Conservation (phyloP, 1,284 basidiomycete genomes). For the Tilletia setariae region DNA sequence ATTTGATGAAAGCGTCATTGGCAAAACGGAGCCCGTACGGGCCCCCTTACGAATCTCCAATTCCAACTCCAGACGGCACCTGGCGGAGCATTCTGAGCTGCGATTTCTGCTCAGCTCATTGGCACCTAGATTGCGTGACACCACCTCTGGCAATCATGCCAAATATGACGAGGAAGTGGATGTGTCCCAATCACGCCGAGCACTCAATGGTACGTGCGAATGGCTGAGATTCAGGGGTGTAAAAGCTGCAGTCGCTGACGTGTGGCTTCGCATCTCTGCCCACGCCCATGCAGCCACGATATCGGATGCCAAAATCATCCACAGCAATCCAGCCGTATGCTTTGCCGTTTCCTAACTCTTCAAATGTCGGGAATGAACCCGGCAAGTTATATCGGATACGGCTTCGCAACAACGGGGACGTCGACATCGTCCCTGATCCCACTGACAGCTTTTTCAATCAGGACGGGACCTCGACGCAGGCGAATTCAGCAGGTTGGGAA, state of each 20-base stretch:
- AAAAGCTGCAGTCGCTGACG: no score
- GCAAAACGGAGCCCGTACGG: background rate
- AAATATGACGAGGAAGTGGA: conserved; percentile 85
- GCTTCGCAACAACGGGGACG: conserved; percentile 84
- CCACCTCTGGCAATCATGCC: conserved; percentile 86
- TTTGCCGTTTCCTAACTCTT: conserved; percentile 28
- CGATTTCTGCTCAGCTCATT: conserved; percentile 90
- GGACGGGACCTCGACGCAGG: background rate
- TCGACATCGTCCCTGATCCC: conserved; percentile 72
- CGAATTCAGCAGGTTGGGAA: conserved; percentile 20
- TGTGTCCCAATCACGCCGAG: conserved; percentile 94
- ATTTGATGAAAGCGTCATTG: background rate
- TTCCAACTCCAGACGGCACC: conserved; percentile 19
- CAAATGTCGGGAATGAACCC: conserved; percentile 60
- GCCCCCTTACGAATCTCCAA: background rate
- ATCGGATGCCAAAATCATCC: conserved; percentile 31
- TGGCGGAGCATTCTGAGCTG: conserved; percentile 74
- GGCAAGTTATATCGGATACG: conserved; percentile 63
- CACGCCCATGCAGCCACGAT: background rate
- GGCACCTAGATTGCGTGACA: conserved; percentile 94
- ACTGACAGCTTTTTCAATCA: conserved; percentile 49
- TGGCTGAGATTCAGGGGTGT: conserved; percentile 47
- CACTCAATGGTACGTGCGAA: conserved; percentile 60
- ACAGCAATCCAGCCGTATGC: conserved; percentile 28
- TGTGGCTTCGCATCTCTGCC: conserved; percentile 17